These are phyloP conservation scores for Dillenia suffruticosa DNA, from an alignment of 164 flowering plant genomes.

Conservation along the genomic window DNA sequence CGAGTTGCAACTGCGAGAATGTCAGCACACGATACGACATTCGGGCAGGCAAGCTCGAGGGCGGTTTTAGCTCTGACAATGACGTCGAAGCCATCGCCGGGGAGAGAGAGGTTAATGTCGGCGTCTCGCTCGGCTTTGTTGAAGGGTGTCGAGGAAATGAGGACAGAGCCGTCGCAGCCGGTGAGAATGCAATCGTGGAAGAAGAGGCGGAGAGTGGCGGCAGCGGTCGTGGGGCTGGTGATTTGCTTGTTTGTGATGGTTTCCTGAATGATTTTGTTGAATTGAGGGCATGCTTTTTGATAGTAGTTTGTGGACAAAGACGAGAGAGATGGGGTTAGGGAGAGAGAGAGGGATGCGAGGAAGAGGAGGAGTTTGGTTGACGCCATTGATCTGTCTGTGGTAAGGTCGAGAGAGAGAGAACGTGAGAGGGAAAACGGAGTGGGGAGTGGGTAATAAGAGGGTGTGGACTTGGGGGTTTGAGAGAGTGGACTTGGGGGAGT, in stretches of 20 bases:
- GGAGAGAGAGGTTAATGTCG: constrained; percentile 68
- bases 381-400: neutral
- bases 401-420: neutral
- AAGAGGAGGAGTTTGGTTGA: constrained; percentile 4
- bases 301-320: constrained; percentile 30
- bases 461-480: too few relatives aligned
- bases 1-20: constrained; percentile 68
- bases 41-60: constrained; percentile 70
- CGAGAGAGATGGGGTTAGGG: constrained; percentile 5
- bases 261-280: constrained; percentile 37
- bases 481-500: too few relatives aligned
- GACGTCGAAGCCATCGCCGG: constrained; percentile 82
- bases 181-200: constrained; percentile 55
- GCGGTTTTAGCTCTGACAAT: constrained; percentile 65
- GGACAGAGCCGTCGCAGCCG: constrained; percentile 72
- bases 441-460: too few relatives aligned
- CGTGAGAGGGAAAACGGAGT: too few relatives aligned
- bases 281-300: constrained; percentile 41
- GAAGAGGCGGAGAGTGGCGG: constrained; percentile 58
- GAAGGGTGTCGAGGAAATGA: constrained; percentile 50
- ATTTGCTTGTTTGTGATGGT: constrained; percentile 47
- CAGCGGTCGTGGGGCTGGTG: constrained; percentile 53
- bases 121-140: constrained; percentile 68
- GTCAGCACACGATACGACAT: constrained; percentile 78
- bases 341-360: constrained; percentile 4